Percentiles rank a stretch among this genome's conserved stretches.
Conservation (phyloP, 1,284 basidiomycete genomes). For the Ganoderma sinense region DNA sequence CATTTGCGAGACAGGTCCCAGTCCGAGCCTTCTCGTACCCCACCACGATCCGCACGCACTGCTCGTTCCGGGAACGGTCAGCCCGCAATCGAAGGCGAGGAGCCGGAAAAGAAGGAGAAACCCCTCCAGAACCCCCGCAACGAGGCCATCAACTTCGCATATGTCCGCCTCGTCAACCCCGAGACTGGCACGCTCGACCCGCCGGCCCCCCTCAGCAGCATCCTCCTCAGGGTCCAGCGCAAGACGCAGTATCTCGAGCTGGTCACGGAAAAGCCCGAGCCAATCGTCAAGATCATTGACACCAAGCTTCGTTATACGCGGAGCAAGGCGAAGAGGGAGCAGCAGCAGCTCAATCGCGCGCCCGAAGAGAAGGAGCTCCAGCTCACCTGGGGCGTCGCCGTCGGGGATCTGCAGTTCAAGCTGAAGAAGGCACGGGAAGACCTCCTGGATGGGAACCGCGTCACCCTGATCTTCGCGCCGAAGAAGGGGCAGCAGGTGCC, state of each 20-base stretch:
- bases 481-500: conserved; percentile 52
- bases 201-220: conserved; percentile 43
- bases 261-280: conserved; percentile 50
- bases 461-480: conserved; percentile 63
- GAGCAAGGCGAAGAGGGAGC: conserved; percentile 40
- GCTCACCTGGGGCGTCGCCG: conserved; percentile 71
- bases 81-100: not conserved
- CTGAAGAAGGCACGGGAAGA: conserved; percentile 65
- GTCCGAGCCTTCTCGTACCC: not conserved
- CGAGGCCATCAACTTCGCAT: conserved; percentile 33
- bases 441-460: conserved; percentile 64
- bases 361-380: conserved; percentile 74
- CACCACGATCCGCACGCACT: not conserved
- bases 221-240: conserved; percentile 50
- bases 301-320: conserved; percentile 47
- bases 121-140: conserved; percentile 30
- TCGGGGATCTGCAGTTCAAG: conserved; percentile 73
- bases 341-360: conserved; percentile 41
- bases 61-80: not conserved
- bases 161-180: conserved; percentile 59
- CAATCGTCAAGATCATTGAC: conserved; percentile 61
- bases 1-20: not conserved
- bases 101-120: conserved; percentile 11
- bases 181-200: conserved; percentile 50
- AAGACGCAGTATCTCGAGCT: conserved; percentile 59